Evolutionary conservation across 805 yeast genomes (phyloP).

Genomic region (Metschnikowia dekortorum): DNA sequence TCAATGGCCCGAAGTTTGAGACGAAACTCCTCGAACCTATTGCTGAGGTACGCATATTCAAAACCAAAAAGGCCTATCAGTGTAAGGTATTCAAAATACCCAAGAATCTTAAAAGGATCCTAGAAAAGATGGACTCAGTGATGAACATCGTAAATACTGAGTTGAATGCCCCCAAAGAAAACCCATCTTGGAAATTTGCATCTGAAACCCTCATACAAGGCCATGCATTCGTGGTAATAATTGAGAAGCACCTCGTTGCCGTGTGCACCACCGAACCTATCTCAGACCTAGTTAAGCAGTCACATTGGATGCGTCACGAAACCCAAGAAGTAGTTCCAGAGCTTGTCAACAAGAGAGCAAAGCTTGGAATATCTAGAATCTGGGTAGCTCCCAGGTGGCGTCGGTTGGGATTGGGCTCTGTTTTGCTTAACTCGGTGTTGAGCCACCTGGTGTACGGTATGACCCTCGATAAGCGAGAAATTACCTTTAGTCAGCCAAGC

Average conservation of each 20-base stretch:
- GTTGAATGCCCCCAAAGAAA: conserved; percentile 49
- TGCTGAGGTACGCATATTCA: conserved; percentile 25
- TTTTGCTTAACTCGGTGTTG: conserved; percentile 42
- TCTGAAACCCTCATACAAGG: conserved; percentile 5
- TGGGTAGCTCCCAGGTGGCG: conserved; percentile 46
- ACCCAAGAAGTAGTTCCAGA: conserved; percentile 49
- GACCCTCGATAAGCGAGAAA: conserved; percentile 33
- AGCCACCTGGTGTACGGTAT: conserved; percentile 48
- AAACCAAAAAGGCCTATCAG: conserved; percentile 9
- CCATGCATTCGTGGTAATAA: conserved; percentile 46
- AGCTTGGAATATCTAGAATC: conserved; percentile 37
- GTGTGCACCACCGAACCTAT: conserved; percentile 50
- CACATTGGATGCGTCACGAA: conserved; percentile 58
- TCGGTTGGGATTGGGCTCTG: conserved; percentile 46
- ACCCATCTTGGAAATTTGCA: conserved; percentile 26
- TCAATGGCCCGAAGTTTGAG: conserved; percentile 50
- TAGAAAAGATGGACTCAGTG: conserved; percentile 27
- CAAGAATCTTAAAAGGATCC: conserved; percentile 19
- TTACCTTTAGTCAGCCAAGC: conserved; percentile 75
- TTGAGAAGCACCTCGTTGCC: conserved; percentile 48
- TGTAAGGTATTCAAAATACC: conserved; percentile 20
- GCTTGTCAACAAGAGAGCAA: conserved; percentile 32
- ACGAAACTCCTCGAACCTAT: conserved; percentile 15
- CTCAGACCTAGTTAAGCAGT: conserved; percentile 21
- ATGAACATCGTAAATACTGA: conserved; percentile 55